Evolutionary conservation across 768 basidiomycete genomes (phyloP).

Genomic region (Cystofilobasidium capitatum): DNA sequence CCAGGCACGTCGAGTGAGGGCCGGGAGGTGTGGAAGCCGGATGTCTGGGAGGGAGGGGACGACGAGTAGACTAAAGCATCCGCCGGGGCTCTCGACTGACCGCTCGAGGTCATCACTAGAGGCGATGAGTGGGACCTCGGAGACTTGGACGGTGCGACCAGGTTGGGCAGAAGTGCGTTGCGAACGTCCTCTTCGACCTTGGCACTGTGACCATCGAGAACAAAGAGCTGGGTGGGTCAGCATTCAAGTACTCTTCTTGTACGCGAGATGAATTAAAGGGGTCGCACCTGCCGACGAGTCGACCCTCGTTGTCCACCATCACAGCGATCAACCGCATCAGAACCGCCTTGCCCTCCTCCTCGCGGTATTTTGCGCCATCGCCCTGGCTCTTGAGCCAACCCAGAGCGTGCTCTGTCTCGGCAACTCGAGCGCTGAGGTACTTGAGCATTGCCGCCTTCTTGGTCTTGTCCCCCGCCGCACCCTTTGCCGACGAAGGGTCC

Average conservation of each 20-base stretch:
- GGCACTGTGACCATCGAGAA: conserved; percentile 41
- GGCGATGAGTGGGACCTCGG: neutral
- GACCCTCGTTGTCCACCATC: conserved; percentile 83
- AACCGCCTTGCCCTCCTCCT: conserved; percentile 64
- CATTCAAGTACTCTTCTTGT: neutral
- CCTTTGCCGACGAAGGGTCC: conserved; percentile 6
- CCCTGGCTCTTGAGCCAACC: conserved; percentile 51
- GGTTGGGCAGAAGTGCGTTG: conserved; percentile 20
- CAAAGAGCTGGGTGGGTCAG: neutral
- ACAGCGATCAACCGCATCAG: conserved; percentile 64
- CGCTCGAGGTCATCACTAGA: neutral
- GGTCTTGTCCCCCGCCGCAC: conserved; percentile 43
- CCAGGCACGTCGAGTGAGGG: neutral
- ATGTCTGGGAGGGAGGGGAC: neutral
- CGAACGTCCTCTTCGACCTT: conserved; percentile 67
- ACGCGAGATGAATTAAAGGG: conserved; percentile 24
- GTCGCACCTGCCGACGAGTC: conserved; percentile 75
- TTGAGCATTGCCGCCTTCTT: conserved; percentile 70
- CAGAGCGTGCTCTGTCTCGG: conserved; percentile 67
- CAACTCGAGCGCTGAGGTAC: conserved; percentile 65
- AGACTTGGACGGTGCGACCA: neutral
- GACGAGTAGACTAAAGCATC: conserved; percentile 3
- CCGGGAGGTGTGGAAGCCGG: neutral
- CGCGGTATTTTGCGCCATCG: conserved; percentile 45
- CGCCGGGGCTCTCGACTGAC: neutral